Evolutionary conservation across 1,139 yeast species (phyloP).

Genomic region (Nakaseomyces delphensis): DNA sequence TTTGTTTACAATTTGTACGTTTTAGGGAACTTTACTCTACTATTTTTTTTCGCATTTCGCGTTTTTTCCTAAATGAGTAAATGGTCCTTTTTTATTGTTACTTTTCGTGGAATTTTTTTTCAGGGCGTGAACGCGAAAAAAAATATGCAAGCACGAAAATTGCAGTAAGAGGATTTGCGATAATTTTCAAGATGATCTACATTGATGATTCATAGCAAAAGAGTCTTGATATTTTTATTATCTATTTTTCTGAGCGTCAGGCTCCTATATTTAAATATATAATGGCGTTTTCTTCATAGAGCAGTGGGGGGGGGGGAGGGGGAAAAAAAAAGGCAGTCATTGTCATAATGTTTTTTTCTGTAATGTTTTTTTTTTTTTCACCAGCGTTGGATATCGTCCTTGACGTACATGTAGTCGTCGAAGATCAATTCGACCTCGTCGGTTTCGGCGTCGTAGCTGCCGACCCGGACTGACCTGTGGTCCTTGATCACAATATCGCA

Average conservation of each 20-base stretch:
- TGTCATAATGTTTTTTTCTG: not conserved
- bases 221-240: too few relatives aligned
- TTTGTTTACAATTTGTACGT: conserved; percentile 4
- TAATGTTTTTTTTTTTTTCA: conserved; percentile 6
- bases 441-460: conserved; percentile 31
- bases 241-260: too few relatives aligned
- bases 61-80: too few relatives aligned
- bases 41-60: not conserved
- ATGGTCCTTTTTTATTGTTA: not conserved
- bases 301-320: not conserved
- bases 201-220: too few relatives aligned
- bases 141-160: not conserved
- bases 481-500: conserved; percentile 77
- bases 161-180: too few relatives aligned
- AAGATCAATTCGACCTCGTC: conserved; percentile 34
- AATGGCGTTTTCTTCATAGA: not conserved
- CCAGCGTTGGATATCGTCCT: conserved; percentile 32
- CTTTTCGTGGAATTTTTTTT: not conserved
- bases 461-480: conserved; percentile 44
- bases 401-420: conserved; percentile 33
- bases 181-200: too few relatives aligned
- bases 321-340: not conserved
- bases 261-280: too few relatives aligned
- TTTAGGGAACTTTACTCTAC: not conserved
- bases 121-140: not conserved